Conservation (phyloP, 2,329 filamentous ascomycete species). For the Calonectria pseudoturangicola region DNA sequence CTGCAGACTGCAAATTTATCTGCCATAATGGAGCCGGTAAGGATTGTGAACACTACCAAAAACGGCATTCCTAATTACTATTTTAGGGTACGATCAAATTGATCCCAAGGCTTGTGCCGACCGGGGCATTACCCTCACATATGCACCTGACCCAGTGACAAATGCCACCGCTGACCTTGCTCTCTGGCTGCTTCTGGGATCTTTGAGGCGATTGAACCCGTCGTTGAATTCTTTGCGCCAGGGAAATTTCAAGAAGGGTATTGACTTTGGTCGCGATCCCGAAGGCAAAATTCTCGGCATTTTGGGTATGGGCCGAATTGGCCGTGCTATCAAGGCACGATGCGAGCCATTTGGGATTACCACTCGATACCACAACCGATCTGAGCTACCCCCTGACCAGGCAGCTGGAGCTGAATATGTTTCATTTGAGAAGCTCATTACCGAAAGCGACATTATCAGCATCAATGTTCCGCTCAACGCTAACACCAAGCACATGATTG, state of each 20-base stretch:
- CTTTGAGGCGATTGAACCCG: constrained; percentile 79
- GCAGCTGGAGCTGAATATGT: constrained; percentile 69
- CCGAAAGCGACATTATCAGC: constrained; percentile 72
- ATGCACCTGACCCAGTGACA: constrained; percentile 80
- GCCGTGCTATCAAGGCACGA: constrained; percentile 67
- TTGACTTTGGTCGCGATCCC: constrained; percentile 78
- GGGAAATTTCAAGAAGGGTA: constrained; percentile 74
- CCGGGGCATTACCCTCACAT: constrained; percentile 75
- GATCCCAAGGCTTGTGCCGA: constrained; percentile 77
- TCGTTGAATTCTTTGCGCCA: constrained; percentile 75
- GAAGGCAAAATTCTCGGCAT: constrained; percentile 78
- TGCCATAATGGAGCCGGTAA: constrained; percentile 64
- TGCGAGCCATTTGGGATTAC: constrained; percentile 73
- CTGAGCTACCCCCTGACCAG: constrained; percentile 60
- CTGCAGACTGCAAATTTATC: constrained; percentile 65
- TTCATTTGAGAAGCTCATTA: constrained; percentile 72
- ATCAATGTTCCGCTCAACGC: constrained; percentile 71
- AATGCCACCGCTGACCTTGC: constrained; percentile 83
- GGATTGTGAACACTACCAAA: not conserved
- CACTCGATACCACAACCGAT: constrained; percentile 75
- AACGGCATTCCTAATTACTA: not conserved
- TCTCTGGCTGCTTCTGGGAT: constrained; percentile 82
- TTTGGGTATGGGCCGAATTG: constrained; percentile 77
- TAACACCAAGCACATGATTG: constrained; percentile 72
- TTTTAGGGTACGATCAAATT: constrained; percentile 79